Conservation (phyloP, 2,329 filamentous ascomycete species). For the Dichotomopilus funicola region DNA sequence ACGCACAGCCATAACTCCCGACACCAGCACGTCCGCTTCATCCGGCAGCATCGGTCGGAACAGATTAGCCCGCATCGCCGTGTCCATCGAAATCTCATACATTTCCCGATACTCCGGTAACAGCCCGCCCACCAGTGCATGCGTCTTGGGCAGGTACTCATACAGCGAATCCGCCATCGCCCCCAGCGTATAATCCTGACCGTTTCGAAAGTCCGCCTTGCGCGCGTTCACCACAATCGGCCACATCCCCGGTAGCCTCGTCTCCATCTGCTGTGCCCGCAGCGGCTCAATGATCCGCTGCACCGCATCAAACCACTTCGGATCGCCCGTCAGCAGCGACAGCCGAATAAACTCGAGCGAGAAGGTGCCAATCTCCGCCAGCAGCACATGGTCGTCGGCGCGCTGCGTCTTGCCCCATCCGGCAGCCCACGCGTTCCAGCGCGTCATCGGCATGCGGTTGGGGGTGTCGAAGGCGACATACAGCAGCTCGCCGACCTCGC, state of each 20-base stretch:
- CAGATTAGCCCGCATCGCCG: conserved; percentile 53
- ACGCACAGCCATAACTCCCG: conserved; percentile 36
- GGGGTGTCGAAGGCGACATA: conserved; percentile 41
- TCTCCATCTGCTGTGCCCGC: conserved; percentile 57
- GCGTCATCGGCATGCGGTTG: conserved; percentile 45
- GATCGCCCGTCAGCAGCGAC: conserved; percentile 63
- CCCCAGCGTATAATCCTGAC: conserved; percentile 29
- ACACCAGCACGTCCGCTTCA: conserved; percentile 53
- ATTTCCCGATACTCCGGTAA: conserved; percentile 52
- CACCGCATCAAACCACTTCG: conserved; percentile 68
- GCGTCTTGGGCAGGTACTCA: conserved; percentile 47
- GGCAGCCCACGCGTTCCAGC: conserved; percentile 41
- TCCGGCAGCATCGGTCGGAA: conserved; percentile 57
- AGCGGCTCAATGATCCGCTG: conserved; percentile 61
- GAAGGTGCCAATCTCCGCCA: conserved; percentile 52
- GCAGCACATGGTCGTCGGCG: conserved; percentile 30
- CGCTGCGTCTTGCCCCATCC: conserved; percentile 28
- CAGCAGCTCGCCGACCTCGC: conserved; percentile 41
- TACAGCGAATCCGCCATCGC: conserved; percentile 38
- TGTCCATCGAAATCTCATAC: conserved; percentile 56
- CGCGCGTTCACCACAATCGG: conserved; percentile 46
- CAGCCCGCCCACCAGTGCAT: conserved; percentile 51
- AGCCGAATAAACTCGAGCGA: conserved; percentile 68
- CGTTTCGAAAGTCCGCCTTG: conserved; percentile 23
- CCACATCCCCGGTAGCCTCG: conserved; percentile 66